phyloP scores from a whole-genome alignment of 1,284 basidiomycete species.

The Wolfiporia cocos region DNA sequence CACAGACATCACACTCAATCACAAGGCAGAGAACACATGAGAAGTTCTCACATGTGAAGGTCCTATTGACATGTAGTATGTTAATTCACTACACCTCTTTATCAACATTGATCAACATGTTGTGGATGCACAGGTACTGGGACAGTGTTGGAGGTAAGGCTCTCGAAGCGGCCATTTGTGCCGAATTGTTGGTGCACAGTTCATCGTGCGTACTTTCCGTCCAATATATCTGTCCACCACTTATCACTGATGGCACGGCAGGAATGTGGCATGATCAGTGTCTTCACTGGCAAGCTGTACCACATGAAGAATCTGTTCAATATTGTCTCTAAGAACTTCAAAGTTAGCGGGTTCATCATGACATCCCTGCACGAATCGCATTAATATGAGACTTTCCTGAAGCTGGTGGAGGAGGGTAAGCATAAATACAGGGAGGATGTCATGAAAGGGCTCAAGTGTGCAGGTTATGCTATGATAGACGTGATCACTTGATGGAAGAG shows the following conservation, averaged over 20 bases:
- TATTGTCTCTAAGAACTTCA: slow-evolving; percentile 45
- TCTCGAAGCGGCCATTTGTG: slow-evolving; percentile 52
- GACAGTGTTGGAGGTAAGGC: slow-evolving; percentile 64
- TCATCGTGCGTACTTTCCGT: slow-evolving; percentile 42
- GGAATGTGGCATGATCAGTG: slow-evolving; percentile 26
- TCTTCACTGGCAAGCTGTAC: slow-evolving; percentile 22
- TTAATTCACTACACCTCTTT: not conserved
- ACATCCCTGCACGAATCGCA: slow-evolving; percentile 31
- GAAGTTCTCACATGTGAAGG: slow-evolving; percentile 54
- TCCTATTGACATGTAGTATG: slow-evolving; percentile 41
- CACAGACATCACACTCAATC: slow-evolving; percentile 70
- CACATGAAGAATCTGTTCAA: slow-evolving; percentile 25
- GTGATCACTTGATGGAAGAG: slow-evolving; percentile 54
- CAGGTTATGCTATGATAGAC: slow-evolving; percentile 43
- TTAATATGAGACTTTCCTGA: slow-evolving; percentile 47
- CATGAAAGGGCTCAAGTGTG: slow-evolving; percentile 42
- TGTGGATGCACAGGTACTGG: slow-evolving; percentile 33
- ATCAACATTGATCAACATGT: not conserved
- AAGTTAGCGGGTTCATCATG: slow-evolving; percentile 57
- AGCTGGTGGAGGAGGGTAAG: slow-evolving; percentile 47
- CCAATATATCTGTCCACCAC: not conserved
- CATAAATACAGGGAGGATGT: slow-evolving; percentile 55
- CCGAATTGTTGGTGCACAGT: slow-evolving; percentile 43
- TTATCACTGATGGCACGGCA: not conserved
- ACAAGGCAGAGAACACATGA: slow-evolving; percentile 50